Base-by-base conservation (phyloP, 352 stramenopile species). In the Blastocystis sp. region DNA sequence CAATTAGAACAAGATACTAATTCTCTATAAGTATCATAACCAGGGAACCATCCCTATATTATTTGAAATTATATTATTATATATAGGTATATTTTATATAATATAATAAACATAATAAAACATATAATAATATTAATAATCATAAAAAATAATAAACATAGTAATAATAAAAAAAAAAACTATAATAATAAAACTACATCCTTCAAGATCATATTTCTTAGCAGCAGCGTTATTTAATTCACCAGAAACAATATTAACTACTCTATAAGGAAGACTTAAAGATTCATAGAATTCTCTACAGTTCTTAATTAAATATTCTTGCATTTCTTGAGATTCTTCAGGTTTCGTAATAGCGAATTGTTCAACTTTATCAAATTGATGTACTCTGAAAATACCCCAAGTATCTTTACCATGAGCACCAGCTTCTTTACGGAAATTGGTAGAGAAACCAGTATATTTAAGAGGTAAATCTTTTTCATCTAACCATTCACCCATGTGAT, bases 151-250 rank as follows among this genome's bases (percentile, higher is more conserved):
- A n/a, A n/a, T n/a, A n/a, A n/a, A n/a, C n/a, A n/a, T n/a, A n/a
- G n/a, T n/a, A n/a, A n/a, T n/a, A n/a, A n/a, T n/a, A n/a, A n/a
- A n/a, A n/a, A n/a, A n/a, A n/a, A n/a, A n/a, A n/a, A n/a, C n/a
- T n/a, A n/a, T n/a, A 35, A 35, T 13, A 47, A 23, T 10, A 43
- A 16, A n/a, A 47, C 23, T 16, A 16, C 40, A 10, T 77, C n/a
- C n/a, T 69, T 98, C 90, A 28, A 98, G 73, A 74, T 98, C 91
- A 68, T 93, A 96, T 81, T 98, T 98, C 75, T 96, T 96, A 23
- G 91, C 77, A 21, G 91, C 90, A 13, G 91, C 90, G 72, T 96
- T 94, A 77, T 98, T 98, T 18, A 98, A 75, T 69, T 91, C 83
- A 23, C 70, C 77, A 34, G 81, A 94, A 37, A 98, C 91, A 68